Evolutionary conservation across 2,329 filamentous ascomycete species (phyloP), one percentile per base, ranked within the genome.

Genomic region (Aureobasidium sp.): DNA sequence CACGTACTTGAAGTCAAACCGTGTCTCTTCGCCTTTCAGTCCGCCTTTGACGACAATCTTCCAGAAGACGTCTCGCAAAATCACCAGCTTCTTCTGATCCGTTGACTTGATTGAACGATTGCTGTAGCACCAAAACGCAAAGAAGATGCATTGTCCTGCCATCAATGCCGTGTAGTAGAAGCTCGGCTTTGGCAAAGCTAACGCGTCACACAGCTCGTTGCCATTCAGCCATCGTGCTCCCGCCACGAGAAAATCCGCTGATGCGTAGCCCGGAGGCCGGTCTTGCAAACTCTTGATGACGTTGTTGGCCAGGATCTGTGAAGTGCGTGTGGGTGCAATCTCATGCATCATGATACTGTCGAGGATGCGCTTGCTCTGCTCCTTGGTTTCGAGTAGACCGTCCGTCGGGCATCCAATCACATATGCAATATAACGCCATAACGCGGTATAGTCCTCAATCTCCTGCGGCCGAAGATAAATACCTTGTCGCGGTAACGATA

Each of bases 341-440:
- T 90, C 86, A 24, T 82, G 76, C 24, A 79, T 68, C 16, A 88
- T 66, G 1, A 90, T 70, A 0, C 78, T 79, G 60, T 90, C 85
- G 79, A 89, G 84, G 62, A 82, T 76, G 2, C 72, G 71, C 58
- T 77, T 81, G 2, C 83, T 81, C 29, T 74, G 72, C 5, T 69
- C 68, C 0, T 79, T 74, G 0, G 75, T 79, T 1, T 74, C 72
- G 62, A 89, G 81, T 58, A 74, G 76, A 21, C 76, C 57, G 1
- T 70, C 75, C 1, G 79, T 79, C 0, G 86, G 86, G 6, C 80
- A 81, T 11, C 86, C 87, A 61, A 89, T 77, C 25, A 90, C 73
- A 62, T 88, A 77, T 0, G 79, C 86, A 11, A 90, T 79, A 58
- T 87, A 85, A 2, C 86, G 78, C 86, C 86, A 91, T 1, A 91